These are phyloP conservation scores for Ammopiptanthus mongolicus DNA, from an alignment of 306 rosid species.

Conservation along the genomic window DNA sequence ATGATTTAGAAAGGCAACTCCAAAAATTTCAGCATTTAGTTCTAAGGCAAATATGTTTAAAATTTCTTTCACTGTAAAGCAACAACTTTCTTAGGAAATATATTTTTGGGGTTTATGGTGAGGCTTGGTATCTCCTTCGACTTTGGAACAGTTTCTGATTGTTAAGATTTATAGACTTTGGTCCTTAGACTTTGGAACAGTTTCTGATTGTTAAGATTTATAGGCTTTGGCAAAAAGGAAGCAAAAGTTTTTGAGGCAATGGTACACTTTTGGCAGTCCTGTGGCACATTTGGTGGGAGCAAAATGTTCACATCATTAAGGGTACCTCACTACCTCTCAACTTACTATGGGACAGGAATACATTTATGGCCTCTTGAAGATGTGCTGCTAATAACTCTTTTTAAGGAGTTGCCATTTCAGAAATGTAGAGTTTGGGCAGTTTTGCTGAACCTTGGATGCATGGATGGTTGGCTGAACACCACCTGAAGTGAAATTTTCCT, in stretches of 20 bases:
- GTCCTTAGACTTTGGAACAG: background rate
- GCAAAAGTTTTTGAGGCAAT: background rate
- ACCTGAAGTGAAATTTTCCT: background rate
- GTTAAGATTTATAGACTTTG: too few species aligned
- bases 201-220: background rate
- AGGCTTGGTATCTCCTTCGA: background rate
- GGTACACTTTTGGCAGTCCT: background rate
- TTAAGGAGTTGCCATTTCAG: background rate
- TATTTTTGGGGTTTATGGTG: background rate
- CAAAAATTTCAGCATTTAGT: background rate
- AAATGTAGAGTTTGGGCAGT: background rate
- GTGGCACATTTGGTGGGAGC: background rate
- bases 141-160: background rate
- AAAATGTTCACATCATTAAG: background rate
- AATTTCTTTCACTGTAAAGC: background rate
- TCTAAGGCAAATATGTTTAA: background rate
- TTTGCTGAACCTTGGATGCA: slow-evolving; percentile 6
- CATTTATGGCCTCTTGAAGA: background rate
- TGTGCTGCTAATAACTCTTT: background rate
- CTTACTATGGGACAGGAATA: background rate
- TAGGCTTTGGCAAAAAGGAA: background rate
- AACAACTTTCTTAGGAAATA: background rate
- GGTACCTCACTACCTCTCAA: background rate
- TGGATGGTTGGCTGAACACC: background rate
- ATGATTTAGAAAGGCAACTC: background rate